phyloP scores from a whole-genome alignment of 768 basidiomycete genomes.

The Tylopilus cervinicoccineus region DNA sequence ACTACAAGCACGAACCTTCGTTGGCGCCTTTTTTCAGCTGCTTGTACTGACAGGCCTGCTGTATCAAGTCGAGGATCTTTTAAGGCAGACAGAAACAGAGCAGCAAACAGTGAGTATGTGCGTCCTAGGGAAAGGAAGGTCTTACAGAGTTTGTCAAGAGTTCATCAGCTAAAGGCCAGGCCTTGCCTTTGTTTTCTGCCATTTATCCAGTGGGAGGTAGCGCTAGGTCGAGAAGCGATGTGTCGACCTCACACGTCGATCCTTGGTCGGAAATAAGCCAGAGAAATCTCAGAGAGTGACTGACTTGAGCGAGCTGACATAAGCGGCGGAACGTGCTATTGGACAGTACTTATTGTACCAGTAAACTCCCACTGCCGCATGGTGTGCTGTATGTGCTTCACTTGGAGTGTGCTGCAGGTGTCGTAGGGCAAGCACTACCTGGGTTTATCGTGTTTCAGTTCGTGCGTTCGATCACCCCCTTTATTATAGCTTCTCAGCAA shows the following conservation, averaged over 20 bases:
- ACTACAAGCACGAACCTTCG: slow-evolving; percentile 64
- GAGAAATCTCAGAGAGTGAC: neutral
- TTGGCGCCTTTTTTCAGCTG: slow-evolving; percentile 99
- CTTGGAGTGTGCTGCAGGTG: no score
- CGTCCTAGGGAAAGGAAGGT: slow-evolving; percentile 7
- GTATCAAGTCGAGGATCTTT: slow-evolving; percentile 93
- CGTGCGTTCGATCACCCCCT: neutral
- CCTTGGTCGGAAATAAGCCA: slow-evolving; percentile 61
- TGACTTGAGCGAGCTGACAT: no score
- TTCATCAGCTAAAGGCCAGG: slow-evolving; percentile 85
- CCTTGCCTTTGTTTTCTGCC: slow-evolving; percentile 71
- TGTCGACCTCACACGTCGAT: slow-evolving; percentile 81
- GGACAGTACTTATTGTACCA: no score
- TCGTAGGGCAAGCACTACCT: neutral
- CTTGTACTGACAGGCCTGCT: slow-evolving; percentile 96
- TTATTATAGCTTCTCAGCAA: neutral
- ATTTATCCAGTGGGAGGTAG: slow-evolving; percentile 34
- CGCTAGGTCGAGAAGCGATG: slow-evolving; percentile 1
- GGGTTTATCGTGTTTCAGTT: neutral
- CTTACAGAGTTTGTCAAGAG: slow-evolving; percentile 85
- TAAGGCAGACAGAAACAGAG: neutral
- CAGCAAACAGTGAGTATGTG: neutral
- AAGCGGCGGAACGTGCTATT: no score
- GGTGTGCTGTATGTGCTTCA: no score
- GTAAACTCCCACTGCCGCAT: neutral